Percentiles rank a stretch among this genome's conserved stretches.
phyloP scores from a whole-genome alignment of 257 asterid genomes.

The Solanum paucissectum region DNA sequence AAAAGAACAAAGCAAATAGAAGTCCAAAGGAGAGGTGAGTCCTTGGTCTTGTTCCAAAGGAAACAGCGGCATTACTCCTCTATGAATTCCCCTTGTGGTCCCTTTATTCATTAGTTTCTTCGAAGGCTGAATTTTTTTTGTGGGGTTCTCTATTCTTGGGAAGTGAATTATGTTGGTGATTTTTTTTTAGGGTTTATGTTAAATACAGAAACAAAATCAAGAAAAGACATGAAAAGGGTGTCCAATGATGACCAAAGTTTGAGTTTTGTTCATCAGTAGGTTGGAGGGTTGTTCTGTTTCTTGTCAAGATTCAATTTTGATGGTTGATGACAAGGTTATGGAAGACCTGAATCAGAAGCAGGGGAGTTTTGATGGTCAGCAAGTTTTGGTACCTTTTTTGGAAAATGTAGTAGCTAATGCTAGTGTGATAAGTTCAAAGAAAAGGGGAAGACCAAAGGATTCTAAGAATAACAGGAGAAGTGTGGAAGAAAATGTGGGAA shows the following conservation, averaged over 20 bases:
- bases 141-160: neutral
- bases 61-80: neutral
- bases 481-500: neutral
- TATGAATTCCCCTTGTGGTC: neutral
- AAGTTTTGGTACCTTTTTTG: neutral
- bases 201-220: neutral
- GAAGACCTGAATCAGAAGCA: neutral
- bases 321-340: neutral
- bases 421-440: neutral
- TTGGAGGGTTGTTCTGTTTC: neutral
- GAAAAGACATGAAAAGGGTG: neutral
- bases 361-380: constrained; percentile 2
- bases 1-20: neutral
- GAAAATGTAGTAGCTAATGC: neutral
- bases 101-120: neutral
- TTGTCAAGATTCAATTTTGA: neutral
- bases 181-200: neutral
- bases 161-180: neutral
- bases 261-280: neutral
- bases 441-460: neutral
- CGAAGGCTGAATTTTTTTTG: neutral
- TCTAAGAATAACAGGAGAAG: neutral
- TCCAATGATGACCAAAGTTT: neutral
- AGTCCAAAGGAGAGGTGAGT: neutral
- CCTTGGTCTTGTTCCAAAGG: neutral